These are phyloP conservation scores for Exophiala calicioides DNA, from an alignment of 2,329 filamentous ascomycete species.

Conservation along the genomic window DNA sequence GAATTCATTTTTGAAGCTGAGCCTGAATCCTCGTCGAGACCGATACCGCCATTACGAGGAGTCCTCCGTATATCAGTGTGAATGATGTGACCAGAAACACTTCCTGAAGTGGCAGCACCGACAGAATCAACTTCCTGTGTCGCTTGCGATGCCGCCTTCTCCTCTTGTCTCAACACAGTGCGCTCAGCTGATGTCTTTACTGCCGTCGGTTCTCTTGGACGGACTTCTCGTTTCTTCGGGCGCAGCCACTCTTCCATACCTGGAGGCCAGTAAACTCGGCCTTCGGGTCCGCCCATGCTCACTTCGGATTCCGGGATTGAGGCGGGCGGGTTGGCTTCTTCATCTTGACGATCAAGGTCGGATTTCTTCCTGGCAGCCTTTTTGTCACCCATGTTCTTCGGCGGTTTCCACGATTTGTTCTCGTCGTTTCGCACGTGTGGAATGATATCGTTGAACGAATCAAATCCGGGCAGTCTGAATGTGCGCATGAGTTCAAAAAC, in stretches of 20 bases:
- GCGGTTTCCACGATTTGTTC: conserved; percentile 58
- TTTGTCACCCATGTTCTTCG: conserved; percentile 44
- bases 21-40: too few relatives aligned
- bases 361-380: conserved; percentile 43
- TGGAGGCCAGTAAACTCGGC: conserved; percentile 85
- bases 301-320: conserved; percentile 68
- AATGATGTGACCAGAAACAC: neutral
- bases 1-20: too few relatives aligned
- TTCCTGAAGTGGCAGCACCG: conserved; percentile 3
- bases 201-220: conserved; percentile 43
- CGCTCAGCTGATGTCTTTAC: conserved; percentile 40
- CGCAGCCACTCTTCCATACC: conserved; percentile 89
- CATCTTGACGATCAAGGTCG: conserved; percentile 45
- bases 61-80: too few relatives aligned
- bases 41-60: too few relatives aligned
- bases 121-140: conserved; percentile 24
- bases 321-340: conserved; percentile 42
- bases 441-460: conserved; percentile 73
- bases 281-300: conserved; percentile 80
- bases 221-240: conserved; percentile 71
- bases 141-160: conserved; percentile 32
- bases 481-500: conserved; percentile 91
- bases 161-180: conserved; percentile 29
- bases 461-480: conserved; percentile 78
- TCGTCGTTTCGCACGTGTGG: conserved; percentile 78